These are phyloP conservation scores for Herpetospermum pedunculosum DNA, from an alignment of 306 rosid species.

Conservation along the genomic window DNA sequence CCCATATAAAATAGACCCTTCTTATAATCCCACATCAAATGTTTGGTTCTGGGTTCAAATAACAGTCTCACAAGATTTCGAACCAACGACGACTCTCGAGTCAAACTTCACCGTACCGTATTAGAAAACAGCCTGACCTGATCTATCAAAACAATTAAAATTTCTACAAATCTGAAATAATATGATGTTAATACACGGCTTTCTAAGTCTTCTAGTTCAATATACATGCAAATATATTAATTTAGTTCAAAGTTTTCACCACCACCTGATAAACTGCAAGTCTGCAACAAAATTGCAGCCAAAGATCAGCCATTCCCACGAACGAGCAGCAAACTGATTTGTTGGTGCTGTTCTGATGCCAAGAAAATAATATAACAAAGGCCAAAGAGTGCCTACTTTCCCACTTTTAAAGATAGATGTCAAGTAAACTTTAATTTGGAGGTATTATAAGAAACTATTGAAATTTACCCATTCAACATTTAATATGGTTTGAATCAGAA, in stretches of 20 bases:
- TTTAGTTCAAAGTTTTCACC: background rate
- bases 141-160: background rate
- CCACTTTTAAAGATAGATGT: background rate
- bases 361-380: background rate
- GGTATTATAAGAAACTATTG: background rate
- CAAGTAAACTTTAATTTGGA: background rate
- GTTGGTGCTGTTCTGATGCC: background rate
- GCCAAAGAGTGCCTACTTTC: background rate
- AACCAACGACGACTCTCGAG: background rate
- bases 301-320: background rate
- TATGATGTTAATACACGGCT: background rate
- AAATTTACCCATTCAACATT: background rate
- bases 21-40: background rate
- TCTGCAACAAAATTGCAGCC: background rate
- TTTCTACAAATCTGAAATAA: background rate
- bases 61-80: background rate
- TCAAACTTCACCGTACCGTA: too few species aligned
- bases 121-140: background rate
- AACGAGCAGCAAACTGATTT: background rate
- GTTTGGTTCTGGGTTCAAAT: background rate
- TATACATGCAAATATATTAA: background rate
- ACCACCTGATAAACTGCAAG: background rate
- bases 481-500: background rate
- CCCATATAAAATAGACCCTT: background rate
- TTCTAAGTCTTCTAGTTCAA: background rate